Conservation (phyloP, 768 basidiomycete species). For the Exidia glandulosa region DNA sequence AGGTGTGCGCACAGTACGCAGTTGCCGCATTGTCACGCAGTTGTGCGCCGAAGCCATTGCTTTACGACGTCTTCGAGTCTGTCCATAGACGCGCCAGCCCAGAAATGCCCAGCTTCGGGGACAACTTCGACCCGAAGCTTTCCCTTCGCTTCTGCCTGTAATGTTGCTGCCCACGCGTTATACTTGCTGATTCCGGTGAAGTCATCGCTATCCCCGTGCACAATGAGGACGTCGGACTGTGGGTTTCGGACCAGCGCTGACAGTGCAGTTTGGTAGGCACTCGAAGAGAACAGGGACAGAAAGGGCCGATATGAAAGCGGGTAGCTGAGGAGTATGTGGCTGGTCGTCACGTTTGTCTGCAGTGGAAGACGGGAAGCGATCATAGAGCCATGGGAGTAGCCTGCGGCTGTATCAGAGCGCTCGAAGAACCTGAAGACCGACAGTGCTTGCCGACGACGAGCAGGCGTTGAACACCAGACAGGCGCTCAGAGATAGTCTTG, state of each 20-base stretch:
- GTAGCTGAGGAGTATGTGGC: conserved; percentile 66
- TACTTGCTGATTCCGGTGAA: conserved; percentile 53
- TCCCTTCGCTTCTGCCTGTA: conserved; percentile 20
- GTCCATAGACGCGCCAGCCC: conserved; percentile 26
- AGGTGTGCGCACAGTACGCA: too few relatives aligned
- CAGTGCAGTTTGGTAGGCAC: conserved; percentile 42
- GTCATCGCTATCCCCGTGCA: conserved; percentile 61
- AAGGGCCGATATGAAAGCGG: conserved; percentile 56
- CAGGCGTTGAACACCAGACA: conserved; percentile 33
- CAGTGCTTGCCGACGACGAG: conserved; percentile 46
- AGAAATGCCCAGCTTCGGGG: conserved; percentile 53
- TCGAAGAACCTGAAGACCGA: neutral
- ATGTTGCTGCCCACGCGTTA: conserved; percentile 37
- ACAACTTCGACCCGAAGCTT: conserved; percentile 27
- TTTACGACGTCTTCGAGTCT: too few relatives aligned
- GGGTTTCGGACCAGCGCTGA: conserved; percentile 36
- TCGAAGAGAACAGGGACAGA: conserved; percentile 57
- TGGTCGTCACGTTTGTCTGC: conserved; percentile 38
- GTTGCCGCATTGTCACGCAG: too few relatives aligned
- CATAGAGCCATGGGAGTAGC: conserved; percentile 74
- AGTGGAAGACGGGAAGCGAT: conserved; percentile 57
- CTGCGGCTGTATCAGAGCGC: conserved; percentile 26
- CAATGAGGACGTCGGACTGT: conserved; percentile 42
- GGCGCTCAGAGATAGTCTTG: conserved; percentile 36
- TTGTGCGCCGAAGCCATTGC: too few relatives aligned